Percentiles rank a stretch among this genome's conserved stretches.
Evolutionary conservation across 495 filamentous ascomycete genomes (phyloP).

Genomic region (Niebla homalea): DNA sequence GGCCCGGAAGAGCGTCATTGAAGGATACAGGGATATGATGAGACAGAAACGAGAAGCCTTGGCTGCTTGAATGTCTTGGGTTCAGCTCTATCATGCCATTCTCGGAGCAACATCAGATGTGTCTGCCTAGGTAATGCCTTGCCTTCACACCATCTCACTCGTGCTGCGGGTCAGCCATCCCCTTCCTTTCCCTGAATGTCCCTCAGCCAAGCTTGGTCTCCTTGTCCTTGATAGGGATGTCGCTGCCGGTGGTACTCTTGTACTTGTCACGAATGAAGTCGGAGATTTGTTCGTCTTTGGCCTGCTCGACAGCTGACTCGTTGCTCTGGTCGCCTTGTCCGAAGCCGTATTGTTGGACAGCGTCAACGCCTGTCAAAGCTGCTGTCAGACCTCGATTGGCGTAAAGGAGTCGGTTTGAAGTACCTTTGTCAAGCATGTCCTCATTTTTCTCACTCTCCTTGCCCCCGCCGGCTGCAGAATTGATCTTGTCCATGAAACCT

Average conservation of each 20-base stretch:
- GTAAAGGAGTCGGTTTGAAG: neutral
- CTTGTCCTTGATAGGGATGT: conserved; percentile 53
- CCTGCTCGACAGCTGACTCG: conserved; percentile 58
- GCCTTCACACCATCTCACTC: neutral
- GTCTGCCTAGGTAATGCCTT: neutral
- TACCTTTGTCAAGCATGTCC: conserved; percentile 53
- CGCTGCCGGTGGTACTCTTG: conserved; percentile 45
- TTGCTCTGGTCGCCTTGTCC: conserved; percentile 53
- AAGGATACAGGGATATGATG: conserved; percentile 73
- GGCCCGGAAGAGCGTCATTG: conserved; percentile 63
- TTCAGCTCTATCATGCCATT: neutral
- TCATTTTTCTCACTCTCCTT: conserved; percentile 56
- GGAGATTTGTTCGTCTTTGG: conserved; percentile 57
- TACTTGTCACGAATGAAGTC: conserved; percentile 50
- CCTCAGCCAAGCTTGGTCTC: conserved; percentile 26
- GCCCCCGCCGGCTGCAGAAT: conserved; percentile 50
- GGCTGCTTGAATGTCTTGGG: neutral
- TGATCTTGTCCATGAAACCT: conserved; percentile 41
- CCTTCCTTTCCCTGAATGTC: neutral
- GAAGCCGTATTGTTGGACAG: conserved; percentile 52
- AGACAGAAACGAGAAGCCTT: conserved; percentile 39
- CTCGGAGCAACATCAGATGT: neutral
- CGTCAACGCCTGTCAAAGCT: conserved; percentile 44
- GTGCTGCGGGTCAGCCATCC: neutral
- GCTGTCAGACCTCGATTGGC: neutral